Percentiles rank a stretch among this genome's conserved stretches.
These are phyloP conservation scores for Oryza coarctata DNA, from an alignment of 176 grass and related monocot species.

Conservation along the genomic window DNA sequence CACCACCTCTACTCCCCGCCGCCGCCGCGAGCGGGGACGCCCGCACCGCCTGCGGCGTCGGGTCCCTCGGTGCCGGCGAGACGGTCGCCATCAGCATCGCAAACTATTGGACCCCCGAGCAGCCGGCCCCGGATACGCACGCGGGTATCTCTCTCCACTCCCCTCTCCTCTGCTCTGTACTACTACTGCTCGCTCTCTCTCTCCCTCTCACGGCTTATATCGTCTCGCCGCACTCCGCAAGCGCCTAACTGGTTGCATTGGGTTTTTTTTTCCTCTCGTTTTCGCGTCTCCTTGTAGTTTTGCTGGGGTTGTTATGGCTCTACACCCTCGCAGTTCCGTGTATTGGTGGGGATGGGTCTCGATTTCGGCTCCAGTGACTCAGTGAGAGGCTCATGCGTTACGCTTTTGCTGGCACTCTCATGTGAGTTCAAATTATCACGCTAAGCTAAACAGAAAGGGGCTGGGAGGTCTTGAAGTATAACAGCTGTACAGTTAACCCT, in stretches of 20 bases:
- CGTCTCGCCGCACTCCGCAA: not conserved
- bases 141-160: not conserved
- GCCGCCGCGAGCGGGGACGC: conserved; percentile 16
- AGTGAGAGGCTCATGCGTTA: not conserved
- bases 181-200: no score
- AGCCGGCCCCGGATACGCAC: no score
- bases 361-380: conserved; percentile 19
- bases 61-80: conserved; percentile 6
- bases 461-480: not conserved
- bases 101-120: not conserved
- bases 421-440: not conserved
- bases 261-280: conserved; percentile 4
- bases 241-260: not conserved
- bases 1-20: not conserved
- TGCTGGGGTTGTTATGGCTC: not conserved
- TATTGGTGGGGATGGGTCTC: conserved; percentile 14
- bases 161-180: not conserved
- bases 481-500: not conserved
- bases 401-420: not conserved
- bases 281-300: not conserved
- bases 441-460: not conserved
- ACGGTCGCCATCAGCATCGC: conserved; percentile 31
- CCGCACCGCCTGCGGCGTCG: conserved; percentile 29
- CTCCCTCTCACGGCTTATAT: not conserved
- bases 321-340: conserved; percentile 23